Conservation (phyloP, 2,329 filamentous ascomycete species). For the Lizonia empirigonia region DNA sequence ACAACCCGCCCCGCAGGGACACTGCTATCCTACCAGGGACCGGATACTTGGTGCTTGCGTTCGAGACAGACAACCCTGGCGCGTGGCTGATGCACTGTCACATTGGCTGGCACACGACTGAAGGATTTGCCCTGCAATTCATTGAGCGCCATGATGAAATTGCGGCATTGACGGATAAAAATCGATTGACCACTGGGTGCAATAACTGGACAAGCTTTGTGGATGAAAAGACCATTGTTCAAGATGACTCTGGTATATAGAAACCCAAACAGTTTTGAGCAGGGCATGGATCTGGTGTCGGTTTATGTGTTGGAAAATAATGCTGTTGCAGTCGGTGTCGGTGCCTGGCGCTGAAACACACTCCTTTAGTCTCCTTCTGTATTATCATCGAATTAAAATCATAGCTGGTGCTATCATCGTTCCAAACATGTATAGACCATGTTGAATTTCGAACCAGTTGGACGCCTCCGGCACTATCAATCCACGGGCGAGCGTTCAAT, state of each 20-base stretch:
- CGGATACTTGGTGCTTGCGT: conserved; percentile 44
- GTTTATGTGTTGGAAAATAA: too few species aligned
- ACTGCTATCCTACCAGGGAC: conserved; percentile 38
- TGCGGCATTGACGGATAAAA: conserved; percentile 21
- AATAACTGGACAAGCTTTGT: conserved; percentile 22
- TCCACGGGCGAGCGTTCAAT: too few species aligned
- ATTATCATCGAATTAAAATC: too few species aligned
- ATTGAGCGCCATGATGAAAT: conserved; percentile 39
- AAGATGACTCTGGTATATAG: conserved; percentile 39
- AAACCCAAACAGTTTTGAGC: too few species aligned
- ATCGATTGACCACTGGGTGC: conserved; percentile 16
- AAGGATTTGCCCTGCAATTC: conserved; percentile 44
- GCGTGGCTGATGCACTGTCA: conserved; percentile 49
- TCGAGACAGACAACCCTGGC: conserved; percentile 46
- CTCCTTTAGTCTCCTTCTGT: too few species aligned
- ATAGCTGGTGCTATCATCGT: too few species aligned
- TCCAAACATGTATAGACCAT: too few species aligned
- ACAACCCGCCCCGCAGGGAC: conserved; percentile 43
- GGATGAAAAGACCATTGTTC: conserved; percentile 20
- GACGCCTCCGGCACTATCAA: too few species aligned
- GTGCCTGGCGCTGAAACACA: too few species aligned
- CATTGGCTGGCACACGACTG: conserved; percentile 46
- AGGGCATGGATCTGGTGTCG: not conserved
- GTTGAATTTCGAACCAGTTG: too few species aligned
- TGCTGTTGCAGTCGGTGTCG: too few species aligned